phyloP scores from a whole-genome alignment of 768 basidiomycete species.

The Mycena latifolia region DNA sequence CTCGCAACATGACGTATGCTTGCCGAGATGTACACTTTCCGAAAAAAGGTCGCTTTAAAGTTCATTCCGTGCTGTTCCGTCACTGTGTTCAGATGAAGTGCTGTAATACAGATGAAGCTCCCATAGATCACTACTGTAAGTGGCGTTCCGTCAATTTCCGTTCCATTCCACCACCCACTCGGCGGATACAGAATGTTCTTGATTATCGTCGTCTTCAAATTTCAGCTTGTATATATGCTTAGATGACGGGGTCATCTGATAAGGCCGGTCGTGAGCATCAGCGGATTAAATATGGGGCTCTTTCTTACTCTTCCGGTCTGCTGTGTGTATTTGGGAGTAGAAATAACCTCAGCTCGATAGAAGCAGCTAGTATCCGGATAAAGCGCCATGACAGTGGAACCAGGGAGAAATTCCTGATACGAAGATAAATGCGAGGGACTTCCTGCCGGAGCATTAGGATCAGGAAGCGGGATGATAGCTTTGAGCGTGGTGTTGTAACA shows the following conservation, averaged over 20 bases:
- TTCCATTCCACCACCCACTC: constrained; percentile 90
- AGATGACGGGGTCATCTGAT: constrained; percentile 50
- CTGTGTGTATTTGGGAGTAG: constrained; percentile 66
- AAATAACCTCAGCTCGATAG: constrained; percentile 87
- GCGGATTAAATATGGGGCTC: constrained; percentile 5
- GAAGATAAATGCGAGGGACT: constrained; percentile 74
- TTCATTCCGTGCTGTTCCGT: neutral
- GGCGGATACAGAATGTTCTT: constrained; percentile 81
- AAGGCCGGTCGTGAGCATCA: neutral
- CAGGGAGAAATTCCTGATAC: constrained; percentile 78
- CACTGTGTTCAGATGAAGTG: too few species aligned
- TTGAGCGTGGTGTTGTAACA: constrained; percentile 78
- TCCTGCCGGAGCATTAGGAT: constrained; percentile 68
- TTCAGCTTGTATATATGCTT: constrained; percentile 81
- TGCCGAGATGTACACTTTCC: neutral
- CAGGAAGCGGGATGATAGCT: constrained; percentile 85
- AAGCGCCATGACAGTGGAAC: constrained; percentile 86
- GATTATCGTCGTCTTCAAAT: constrained; percentile 92
- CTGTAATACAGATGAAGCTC: constrained; percentile 15
- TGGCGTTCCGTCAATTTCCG: constrained; percentile 41
- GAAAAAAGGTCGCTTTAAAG: neutral
- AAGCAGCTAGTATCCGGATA: constrained; percentile 94
- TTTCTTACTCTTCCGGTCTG: constrained; percentile 50
- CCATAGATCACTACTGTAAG: constrained; percentile 34
- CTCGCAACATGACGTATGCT: constrained; percentile 3